phyloP scores from a whole-genome alignment of 1,139 yeast genomes.

The Debaryomycetaceae sp. region DNA sequence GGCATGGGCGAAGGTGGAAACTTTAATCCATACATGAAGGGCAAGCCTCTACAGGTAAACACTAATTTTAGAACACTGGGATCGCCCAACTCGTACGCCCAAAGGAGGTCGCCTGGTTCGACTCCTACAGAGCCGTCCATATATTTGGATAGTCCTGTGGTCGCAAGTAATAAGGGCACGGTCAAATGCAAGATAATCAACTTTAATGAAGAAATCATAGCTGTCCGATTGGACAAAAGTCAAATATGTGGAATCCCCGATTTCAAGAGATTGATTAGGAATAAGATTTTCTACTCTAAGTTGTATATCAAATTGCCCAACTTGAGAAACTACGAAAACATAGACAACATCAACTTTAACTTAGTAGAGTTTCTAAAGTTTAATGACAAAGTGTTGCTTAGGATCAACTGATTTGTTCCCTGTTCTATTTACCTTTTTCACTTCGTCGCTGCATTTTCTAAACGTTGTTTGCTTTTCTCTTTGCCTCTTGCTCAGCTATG shows the following conservation, averaged over 20 bases:
- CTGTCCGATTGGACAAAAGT: slow-evolving; percentile 23
- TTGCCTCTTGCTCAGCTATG: neutral
- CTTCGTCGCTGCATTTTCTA: neutral
- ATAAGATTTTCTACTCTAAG: slow-evolving; percentile 24
- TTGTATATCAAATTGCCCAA: slow-evolving; percentile 27
- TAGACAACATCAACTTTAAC: slow-evolving; percentile 24
- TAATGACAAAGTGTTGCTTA: slow-evolving; percentile 19
- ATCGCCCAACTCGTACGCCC: slow-evolving; percentile 2
- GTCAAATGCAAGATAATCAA: slow-evolving; percentile 30
- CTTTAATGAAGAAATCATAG: slow-evolving; percentile 25
- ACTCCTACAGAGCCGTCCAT: slow-evolving; percentile 1
- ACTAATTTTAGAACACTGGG: neutral
- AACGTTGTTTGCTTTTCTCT: slow-evolving; percentile 7
- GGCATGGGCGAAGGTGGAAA: neutral
- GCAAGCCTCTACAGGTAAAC: neutral
- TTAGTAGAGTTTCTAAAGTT: slow-evolving; percentile 19
- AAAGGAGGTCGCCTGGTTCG: slow-evolving; percentile 6
- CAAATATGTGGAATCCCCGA: slow-evolving; percentile 23
- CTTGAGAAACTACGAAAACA: slow-evolving; percentile 20
- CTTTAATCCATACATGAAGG: neutral
- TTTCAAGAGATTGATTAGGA: slow-evolving; percentile 25
- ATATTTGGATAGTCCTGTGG: neutral
- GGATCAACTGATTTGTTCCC: slow-evolving; percentile 6
- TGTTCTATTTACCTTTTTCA: neutral
- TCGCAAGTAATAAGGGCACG: slow-evolving; percentile 6